Conservation (phyloP, 495 filamentous ascomycete genomes). For the Clavariopsis aquatica region DNA sequence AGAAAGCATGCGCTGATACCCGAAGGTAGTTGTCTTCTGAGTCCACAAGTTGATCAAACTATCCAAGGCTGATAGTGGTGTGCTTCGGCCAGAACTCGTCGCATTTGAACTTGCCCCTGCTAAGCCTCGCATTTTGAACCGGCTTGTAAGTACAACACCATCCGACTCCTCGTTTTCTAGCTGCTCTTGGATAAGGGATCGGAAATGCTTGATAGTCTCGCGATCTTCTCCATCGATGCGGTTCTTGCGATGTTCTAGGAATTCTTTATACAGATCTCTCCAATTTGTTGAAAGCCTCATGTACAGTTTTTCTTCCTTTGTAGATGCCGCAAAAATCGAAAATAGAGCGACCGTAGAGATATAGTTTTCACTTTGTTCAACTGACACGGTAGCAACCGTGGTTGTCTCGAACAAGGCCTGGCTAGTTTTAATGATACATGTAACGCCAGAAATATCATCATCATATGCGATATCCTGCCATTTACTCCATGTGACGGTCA, state of each 20-base stretch:
- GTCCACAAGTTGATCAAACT: slow-evolving; percentile 66
- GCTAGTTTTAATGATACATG: slow-evolving; percentile 49
- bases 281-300: slow-evolving; percentile 74
- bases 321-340: slow-evolving; percentile 69
- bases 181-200: slow-evolving; percentile 60
- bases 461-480: slow-evolving; percentile 60
- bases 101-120: slow-evolving; percentile 26
- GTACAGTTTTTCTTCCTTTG: slow-evolving; percentile 83
- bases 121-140: slow-evolving; percentile 66
- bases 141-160: slow-evolving; percentile 70
- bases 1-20: slow-evolving; percentile 61
- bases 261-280: slow-evolving; percentile 83
- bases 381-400: slow-evolving; percentile 69
- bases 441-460: slow-evolving; percentile 47
- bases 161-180: slow-evolving; percentile 62
- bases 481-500: slow-evolving; percentile 80
- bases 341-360: slow-evolving; percentile 82
- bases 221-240: slow-evolving; percentile 71
- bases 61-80: slow-evolving; percentile 45
- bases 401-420: slow-evolving; percentile 68
- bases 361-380: slow-evolving; percentile 81
- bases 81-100: slow-evolving; percentile 24
- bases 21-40: slow-evolving; percentile 62
- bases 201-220: slow-evolving; percentile 59
- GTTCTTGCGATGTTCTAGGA: slow-evolving; percentile 66